phyloP scores from a whole-genome alignment of 768 basidiomycete genomes.

The Holtermannia corniformis region DNA sequence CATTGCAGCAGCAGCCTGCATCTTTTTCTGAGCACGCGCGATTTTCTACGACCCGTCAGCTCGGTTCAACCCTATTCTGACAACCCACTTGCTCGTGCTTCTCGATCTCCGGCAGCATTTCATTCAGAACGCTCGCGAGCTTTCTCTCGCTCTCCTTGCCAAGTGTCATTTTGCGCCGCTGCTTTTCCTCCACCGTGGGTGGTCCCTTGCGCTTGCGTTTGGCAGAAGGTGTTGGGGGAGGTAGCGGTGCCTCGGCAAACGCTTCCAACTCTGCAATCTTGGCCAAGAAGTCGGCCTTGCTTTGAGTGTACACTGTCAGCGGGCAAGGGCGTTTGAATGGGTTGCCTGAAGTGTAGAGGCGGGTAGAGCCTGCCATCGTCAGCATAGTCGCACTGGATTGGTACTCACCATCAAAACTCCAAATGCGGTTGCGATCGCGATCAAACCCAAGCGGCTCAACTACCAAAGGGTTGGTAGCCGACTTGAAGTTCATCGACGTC shows the following conservation, averaged over 20 bases:
- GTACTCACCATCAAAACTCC: conserved; percentile 28
- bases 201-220: not conserved
- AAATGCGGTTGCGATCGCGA: conserved; percentile 26
- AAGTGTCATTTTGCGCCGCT: conserved; percentile 10
- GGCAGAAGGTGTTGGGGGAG: conserved; percentile 1
- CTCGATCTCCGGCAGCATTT: conserved; percentile 19
- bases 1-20: conserved; percentile 13
- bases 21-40: conserved; percentile 16
- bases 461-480: conserved; percentile 3
- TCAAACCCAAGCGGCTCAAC: conserved; percentile 23
- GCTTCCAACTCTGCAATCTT: conserved; percentile 7
- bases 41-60: conserved; percentile 18
- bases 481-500: conserved; percentile 6
- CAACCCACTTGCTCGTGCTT: conserved; percentile 31
- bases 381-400: not conserved
- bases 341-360: conserved; percentile 34
- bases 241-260: not conserved
- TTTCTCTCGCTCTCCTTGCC: conserved; percentile 24
- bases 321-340: conserved; percentile 37
- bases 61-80: not conserved
- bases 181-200: not conserved
- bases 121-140: conserved; percentile 14
- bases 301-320: conserved; percentile 14
- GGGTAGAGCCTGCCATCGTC: conserved; percentile 16
- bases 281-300: conserved; percentile 11